Conservation (phyloP, 2,329 filamentous ascomycete species). For the Macrophomina pseudophaseolina region DNA sequence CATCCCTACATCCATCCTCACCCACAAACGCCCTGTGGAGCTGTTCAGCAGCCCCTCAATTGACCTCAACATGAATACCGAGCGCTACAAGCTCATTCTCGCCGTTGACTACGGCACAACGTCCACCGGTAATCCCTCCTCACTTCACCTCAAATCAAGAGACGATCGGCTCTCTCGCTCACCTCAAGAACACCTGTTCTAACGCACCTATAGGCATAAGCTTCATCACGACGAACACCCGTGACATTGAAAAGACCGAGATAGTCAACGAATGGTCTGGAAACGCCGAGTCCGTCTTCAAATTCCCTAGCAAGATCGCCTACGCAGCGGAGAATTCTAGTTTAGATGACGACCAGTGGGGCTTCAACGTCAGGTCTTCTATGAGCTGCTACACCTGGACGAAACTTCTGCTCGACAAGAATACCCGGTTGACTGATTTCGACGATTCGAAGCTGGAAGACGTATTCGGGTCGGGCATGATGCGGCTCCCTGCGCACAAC, state of each 20-base stretch:
- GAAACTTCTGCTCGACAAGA: slow-evolving; percentile 30
- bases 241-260: slow-evolving; percentile 19
- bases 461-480: slow-evolving; percentile 23
- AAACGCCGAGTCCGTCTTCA: slow-evolving; percentile 5
- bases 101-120: slow-evolving; percentile 29
- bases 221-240: slow-evolving; percentile 22
- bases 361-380: slow-evolving; percentile 25
- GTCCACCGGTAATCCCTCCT: slow-evolving; percentile 12
- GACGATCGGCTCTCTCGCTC: background rate
- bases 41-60: too few species aligned
- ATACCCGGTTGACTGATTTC: slow-evolving; percentile 5
- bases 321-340: slow-evolving; percentile 23
- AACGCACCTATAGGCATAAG: background rate
- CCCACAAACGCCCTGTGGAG: too few species aligned
- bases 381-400: slow-evolving; percentile 30
- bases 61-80: background rate
- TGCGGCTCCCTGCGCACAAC: slow-evolving; percentile 27
- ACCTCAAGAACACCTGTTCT: too few species aligned
- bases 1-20: too few species aligned
- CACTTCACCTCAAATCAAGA: background rate
- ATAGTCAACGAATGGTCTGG: slow-evolving; percentile 18
- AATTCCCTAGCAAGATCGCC: slow-evolving; percentile 26
- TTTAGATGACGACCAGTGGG: slow-evolving; percentile 8
- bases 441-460: slow-evolving; percentile 29
- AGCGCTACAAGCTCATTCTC: slow-evolving; percentile 24